phyloP scores from a whole-genome alignment of 495 filamentous ascomycete genomes.

The Xylaria sp. region DNA sequence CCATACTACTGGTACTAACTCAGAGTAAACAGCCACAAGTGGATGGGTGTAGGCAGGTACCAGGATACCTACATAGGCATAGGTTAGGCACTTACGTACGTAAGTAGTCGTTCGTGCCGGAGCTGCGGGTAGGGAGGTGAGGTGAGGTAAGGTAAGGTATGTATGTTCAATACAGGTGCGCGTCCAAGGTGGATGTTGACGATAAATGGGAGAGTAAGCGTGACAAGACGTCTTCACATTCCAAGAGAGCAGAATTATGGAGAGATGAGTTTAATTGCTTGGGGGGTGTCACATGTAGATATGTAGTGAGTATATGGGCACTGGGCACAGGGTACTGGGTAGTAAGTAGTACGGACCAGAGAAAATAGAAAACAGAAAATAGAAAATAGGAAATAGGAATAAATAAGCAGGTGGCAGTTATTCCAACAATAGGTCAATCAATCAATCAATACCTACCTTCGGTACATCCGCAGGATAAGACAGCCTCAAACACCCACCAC shows the following conservation, averaged over 20 bases:
- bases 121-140: not conserved
- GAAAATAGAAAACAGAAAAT: not conserved
- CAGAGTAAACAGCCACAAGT: not conserved
- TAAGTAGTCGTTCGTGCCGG: not conserved
- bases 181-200: not conserved
- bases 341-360: not conserved
- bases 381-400: not conserved
- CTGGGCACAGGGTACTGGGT: too few relatives aligned
- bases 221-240: constrained; percentile 2
- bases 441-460: too few relatives aligned
- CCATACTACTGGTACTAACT: not conserved
- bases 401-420: not conserved
- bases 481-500: constrained; percentile 20
- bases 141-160: too few relatives aligned
- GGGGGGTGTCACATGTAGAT: constrained; percentile 14
- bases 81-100: not conserved
- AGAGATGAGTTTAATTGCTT: not conserved
- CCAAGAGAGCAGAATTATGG: not conserved
- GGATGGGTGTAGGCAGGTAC: not conserved
- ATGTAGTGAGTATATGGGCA: not conserved
- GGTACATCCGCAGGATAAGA: constrained; percentile 19
- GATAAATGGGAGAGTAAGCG: not conserved
- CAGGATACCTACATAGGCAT: constrained; percentile 6
- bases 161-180: not conserved
- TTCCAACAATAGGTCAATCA: not conserved